Conservation (phyloP, 257 asterid species). For the Solanum lycopersicoides region DNA sequence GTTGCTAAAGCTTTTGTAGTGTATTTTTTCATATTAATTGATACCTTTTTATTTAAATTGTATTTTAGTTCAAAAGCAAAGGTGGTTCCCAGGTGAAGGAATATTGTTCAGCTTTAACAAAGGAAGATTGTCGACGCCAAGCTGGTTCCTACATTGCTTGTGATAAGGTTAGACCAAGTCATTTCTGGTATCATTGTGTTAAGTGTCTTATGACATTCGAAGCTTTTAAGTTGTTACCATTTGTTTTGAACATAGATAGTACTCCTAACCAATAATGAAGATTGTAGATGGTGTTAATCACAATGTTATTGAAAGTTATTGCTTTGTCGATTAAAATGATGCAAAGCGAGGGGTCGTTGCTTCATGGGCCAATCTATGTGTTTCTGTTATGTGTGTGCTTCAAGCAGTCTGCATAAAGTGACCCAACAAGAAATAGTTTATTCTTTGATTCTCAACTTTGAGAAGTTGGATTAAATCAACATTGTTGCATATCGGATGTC, state of each 20-base stretch:
- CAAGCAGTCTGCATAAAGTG: background rate
- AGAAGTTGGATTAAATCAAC: background rate
- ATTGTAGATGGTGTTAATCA: background rate
- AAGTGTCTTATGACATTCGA: background rate
- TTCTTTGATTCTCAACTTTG: background rate
- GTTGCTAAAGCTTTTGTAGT: background rate
- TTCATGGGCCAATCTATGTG: background rate
- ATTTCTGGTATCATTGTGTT: background rate
- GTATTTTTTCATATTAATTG: background rate
- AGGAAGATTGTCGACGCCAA: constrained; percentile 96
- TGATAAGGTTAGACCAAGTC: constrained; percentile 56
- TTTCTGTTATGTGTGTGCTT: background rate
- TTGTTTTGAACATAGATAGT: background rate
- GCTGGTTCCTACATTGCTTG: constrained; percentile 78
- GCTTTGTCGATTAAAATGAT: background rate
- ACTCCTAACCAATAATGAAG: background rate
- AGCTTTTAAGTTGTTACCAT: background rate
- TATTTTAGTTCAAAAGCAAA: constrained; percentile 82
- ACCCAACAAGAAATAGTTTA: background rate
- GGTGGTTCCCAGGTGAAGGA: constrained; percentile 98
- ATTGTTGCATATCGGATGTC: background rate
- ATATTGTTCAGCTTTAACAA: constrained; percentile 82
- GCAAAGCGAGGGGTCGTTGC: background rate
- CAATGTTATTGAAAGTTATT: background rate
- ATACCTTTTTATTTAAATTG: background rate